phyloP scores from a whole-genome alignment of 2,329 filamentous ascomycete genomes.

The Fusarium phyllophilum region DNA sequence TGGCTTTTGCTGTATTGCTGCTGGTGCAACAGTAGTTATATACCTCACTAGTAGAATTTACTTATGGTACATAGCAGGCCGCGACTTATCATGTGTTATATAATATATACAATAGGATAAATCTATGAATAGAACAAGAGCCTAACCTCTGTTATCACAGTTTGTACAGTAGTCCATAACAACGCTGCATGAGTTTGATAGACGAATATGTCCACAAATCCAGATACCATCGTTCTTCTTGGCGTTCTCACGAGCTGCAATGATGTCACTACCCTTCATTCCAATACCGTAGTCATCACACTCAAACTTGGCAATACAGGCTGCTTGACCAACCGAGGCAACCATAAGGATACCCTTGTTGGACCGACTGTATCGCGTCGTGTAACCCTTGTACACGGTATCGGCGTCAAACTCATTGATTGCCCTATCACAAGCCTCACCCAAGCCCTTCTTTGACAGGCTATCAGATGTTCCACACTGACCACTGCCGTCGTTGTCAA shows the following conservation, averaged over 20 bases:
- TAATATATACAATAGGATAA: too few relatives aligned
- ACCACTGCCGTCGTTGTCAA: conserved; percentile 15
- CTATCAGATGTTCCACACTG: conserved; percentile 19
- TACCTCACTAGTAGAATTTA: too few relatives aligned
- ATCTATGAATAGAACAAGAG: too few relatives aligned
- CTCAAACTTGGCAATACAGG: conserved; percentile 19
- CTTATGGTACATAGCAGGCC: too few relatives aligned
- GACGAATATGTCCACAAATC: conserved; percentile 19
- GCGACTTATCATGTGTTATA: too few relatives aligned
- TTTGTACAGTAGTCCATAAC: conserved; percentile 20
- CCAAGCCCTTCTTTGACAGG: conserved; percentile 4
- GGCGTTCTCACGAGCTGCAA: conserved; percentile 6
- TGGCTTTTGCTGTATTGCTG: too few relatives aligned
- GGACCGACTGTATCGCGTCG: conserved; percentile 11
- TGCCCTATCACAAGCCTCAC: conserved; percentile 12
- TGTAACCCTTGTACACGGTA: conserved; percentile 12
- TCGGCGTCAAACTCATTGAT: conserved; percentile 11
- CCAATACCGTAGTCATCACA: conserved; percentile 29
- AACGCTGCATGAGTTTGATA: conserved; percentile 17
- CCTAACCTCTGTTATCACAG: conserved; percentile 1
- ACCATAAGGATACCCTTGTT: conserved; percentile 3
- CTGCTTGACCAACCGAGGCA: conserved; percentile 1
- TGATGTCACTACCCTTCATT: conserved; percentile 11
- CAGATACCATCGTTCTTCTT: conserved; percentile 6
- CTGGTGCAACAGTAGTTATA: too few relatives aligned